phyloP scores from a whole-genome alignment of 2,329 filamentous ascomycete genomes.

The Beauveria caledonica region DNA sequence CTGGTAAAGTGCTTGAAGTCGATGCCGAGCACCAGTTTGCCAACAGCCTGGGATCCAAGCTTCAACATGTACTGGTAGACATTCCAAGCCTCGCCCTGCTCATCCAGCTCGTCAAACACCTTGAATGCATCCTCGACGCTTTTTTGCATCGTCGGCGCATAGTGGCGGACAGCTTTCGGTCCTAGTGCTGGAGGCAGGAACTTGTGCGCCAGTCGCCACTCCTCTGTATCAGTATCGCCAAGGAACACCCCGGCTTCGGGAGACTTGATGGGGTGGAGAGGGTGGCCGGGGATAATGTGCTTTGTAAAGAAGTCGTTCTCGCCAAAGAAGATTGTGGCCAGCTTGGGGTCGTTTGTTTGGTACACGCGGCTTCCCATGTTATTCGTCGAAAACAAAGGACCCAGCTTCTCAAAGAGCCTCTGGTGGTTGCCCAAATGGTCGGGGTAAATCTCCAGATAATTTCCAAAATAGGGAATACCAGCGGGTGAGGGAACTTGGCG shows the following conservation, averaged over 20 bases:
- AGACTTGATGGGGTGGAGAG: conserved; percentile 35
- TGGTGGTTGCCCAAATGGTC: conserved; percentile 51
- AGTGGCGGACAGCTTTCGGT: conserved; percentile 53
- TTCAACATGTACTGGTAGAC: conserved; percentile 44
- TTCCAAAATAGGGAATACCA: conserved; percentile 42
- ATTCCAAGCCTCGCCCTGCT: conserved; percentile 37
- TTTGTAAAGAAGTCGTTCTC: conserved; percentile 48
- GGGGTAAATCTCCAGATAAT: conserved; percentile 46
- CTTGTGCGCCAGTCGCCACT: conserved; percentile 48
- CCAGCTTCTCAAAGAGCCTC: conserved; percentile 44
- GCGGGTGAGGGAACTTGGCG: conserved; percentile 42
- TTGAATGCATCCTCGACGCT: conserved; percentile 42
- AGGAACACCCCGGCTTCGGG: conserved; percentile 35
- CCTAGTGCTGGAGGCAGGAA: conserved; percentile 51
- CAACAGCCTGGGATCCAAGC: conserved; percentile 37
- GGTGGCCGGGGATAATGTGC: conserved; percentile 40
- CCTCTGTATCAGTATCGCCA: conserved; percentile 41
- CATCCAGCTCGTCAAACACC: conserved; percentile 43
- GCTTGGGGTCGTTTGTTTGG: conserved; percentile 40
- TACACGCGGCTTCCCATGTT: conserved; percentile 43
- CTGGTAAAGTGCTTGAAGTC: conserved; percentile 37
- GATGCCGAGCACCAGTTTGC: conserved; percentile 35
- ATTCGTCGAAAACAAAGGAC: conserved; percentile 41
- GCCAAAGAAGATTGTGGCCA: conserved; percentile 36
- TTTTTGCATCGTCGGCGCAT: conserved; percentile 50